Evolutionary conservation across 2,329 filamentous ascomycete genomes (phyloP), one percentile per base, ranked within the genome.

Genomic region (Phyllosticta citriasiana): DNA sequence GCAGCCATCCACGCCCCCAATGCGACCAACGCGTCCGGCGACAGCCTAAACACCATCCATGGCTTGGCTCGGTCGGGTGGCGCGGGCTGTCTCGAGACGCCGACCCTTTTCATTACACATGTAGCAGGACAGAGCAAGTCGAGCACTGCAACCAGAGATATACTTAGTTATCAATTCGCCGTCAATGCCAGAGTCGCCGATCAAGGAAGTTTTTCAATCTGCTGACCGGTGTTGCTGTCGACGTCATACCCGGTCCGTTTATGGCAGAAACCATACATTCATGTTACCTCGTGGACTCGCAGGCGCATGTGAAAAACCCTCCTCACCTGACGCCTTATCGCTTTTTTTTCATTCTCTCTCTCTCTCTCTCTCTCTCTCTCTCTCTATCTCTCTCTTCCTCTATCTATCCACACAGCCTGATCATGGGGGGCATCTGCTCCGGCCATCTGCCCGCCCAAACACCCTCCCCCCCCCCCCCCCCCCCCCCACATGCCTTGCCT

Each of bases 231-330:
- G 50, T 30, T 19, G 33, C 54, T 35, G 52, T 40, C 59, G 59
- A 60, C 59, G 57, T 30, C 27, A 30, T 30, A 30, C 27, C 27
- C 4, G 27, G 52, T 50, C 57, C 57, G 57, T 53, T 40, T 53
- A 14, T 40, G 57, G 57, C 50, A 14, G 19, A 53, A 14, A 25
- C 19, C 19, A 22, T 22, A 22, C 19, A 1, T 22, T 22, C 19
- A 22, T 22, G 19, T 53, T 27, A 53, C 58, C 59, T 57, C 59
- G 59, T 61, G 59, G 54, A 57, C 59, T 30, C 22, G n/a, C n/a
- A 7, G 25, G 40, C 27, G 59, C 59, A 61, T 61, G 59, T 61
- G 59, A 61, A 61, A 61, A 61, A 54, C 57, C 59, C 55, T 53
- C 53, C 35, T 53, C 59, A 57, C 59, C 54, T 61, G 59, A 61